Evolutionary conservation across 2,329 filamentous ascomycete genomes (phyloP).

Genomic region (Herpotrichia juniperi): DNA sequence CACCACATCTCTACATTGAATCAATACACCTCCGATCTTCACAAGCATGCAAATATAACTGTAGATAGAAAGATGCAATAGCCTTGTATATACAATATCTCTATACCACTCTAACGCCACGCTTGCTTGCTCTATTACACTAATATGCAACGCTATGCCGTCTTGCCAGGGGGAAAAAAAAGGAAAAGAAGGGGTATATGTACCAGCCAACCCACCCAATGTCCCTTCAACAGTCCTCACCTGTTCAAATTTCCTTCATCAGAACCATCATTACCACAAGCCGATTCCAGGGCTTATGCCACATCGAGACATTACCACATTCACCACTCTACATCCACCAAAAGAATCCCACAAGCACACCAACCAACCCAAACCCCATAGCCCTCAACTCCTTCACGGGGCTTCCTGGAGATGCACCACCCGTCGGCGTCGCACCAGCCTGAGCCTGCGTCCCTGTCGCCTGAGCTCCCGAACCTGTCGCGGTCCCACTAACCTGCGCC

Average conservation of each 20-base stretch:
- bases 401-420: slow-evolving; percentile 22
- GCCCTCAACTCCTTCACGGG: slow-evolving; percentile 21
- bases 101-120: slow-evolving; percentile 3
- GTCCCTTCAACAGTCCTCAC: neutral
- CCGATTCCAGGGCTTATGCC: neutral
- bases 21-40: too few species aligned
- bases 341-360: slow-evolving; percentile 28
- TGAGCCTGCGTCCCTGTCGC: slow-evolving; percentile 3
- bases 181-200: slow-evolving; percentile 15
- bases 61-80: too few species aligned
- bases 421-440: slow-evolving; percentile 14
- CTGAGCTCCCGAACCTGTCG: slow-evolving; percentile 5
- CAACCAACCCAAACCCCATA: slow-evolving; percentile 27
- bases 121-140: neutral
- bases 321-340: slow-evolving; percentile 26
- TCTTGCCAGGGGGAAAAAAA: slow-evolving; percentile 2
- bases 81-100: neutral
- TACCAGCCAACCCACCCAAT: slow-evolving; percentile 13
- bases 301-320: neutral
- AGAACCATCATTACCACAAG: neutral
- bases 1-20: too few species aligned
- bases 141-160: slow-evolving; percentile 2
- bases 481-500: slow-evolving; percentile 15
- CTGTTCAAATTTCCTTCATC: neutral
- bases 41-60: too few species aligned